Evolutionary conservation across 257 asterid species (phyloP), one percentile per base, ranked within the genome.

Genomic region (Ehretia macrophylla): DNA sequence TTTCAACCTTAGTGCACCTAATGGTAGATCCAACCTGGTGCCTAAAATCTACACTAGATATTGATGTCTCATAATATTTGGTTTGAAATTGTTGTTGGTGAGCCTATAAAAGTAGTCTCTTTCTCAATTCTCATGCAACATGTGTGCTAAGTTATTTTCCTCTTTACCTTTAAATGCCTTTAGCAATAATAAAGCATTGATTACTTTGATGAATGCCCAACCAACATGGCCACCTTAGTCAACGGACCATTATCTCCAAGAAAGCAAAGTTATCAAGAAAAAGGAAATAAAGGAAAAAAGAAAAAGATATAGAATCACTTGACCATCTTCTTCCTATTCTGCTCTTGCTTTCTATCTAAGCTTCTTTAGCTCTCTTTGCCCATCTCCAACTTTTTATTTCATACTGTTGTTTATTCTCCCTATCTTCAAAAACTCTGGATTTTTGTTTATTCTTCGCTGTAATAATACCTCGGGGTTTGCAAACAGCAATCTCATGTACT

Each of bases 121-220:
- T 27, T 27, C 52, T 5, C 57, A 14, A 18, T 42, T 51, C 55
- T 51, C 56, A 22, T 59, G 64, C 40, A 49, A 38, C 12, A 51
- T 55, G 12, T 16, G 13, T 17, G 35, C 40, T 32, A 42, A 59
- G 56, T 49, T 49, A 19, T 32, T 17, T 32, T 66, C 35, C 51
- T 55, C 45, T 60, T 65, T 71, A 59, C 22, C 57, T 4, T 50
- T 63, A 35, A 67, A 56, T 66, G 74, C 60, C 63, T 54, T 68
- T 11, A 37, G 42, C 50, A 69, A 60, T 52, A 56, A n/a, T 55
- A 47, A 69, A 55, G 75, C 61, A 59, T 70, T 69, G 70, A 53
- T 60, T 70, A 73, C 75, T 77, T 77, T 67, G 68, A 77, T 73
- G 72, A 66, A 65, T 55, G 55, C 69, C 72, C 81, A 58, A 74